phyloP scores from a whole-genome alignment of 768 basidiomycete species.

The Tylopilus balloui region DNA sequence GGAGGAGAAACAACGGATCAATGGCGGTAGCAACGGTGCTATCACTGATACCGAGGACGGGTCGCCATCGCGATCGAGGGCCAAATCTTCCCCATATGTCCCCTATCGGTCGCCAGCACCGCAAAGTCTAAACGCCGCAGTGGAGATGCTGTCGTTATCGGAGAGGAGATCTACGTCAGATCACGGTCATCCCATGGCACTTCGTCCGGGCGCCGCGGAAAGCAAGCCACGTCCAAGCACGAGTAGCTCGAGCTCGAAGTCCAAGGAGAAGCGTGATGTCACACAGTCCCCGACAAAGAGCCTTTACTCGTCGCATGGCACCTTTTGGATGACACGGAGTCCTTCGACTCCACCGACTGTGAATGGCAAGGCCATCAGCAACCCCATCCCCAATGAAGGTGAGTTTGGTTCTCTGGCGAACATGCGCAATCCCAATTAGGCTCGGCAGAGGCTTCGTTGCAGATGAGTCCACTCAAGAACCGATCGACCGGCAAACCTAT shows the following conservation, averaged over 20 bases:
- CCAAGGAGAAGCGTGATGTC: conserved; percentile 30
- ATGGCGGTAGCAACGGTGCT: conserved; percentile 26
- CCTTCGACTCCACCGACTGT: conserved; percentile 40
- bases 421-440: background rate
- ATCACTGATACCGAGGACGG: conserved; percentile 33
- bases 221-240: conserved; percentile 31
- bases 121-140: conserved; percentile 68
- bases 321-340: conserved; percentile 34
- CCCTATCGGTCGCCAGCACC: conserved; percentile 53
- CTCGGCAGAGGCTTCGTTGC: conserved; percentile 53
- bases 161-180: conserved; percentile 30
- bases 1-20: conserved; percentile 31
- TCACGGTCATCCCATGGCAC: conserved; percentile 18
- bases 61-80: conserved; percentile 42
- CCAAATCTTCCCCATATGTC: conserved; percentile 53
- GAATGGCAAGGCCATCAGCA: conserved; percentile 63
- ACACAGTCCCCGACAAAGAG: conserved; percentile 45
- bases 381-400: conserved; percentile 70
- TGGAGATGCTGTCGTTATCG: conserved; percentile 51
- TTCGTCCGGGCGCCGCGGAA: conserved; percentile 18
- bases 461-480: conserved; percentile 74
- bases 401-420: conserved; percentile 15
- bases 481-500: conserved; percentile 61
- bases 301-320: conserved; percentile 35
- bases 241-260: conserved; percentile 25